Evolutionary conservation across 805 yeast species (phyloP), one percentile per base, ranked within the genome.

Genomic region (Yarrowia sp.): DNA sequence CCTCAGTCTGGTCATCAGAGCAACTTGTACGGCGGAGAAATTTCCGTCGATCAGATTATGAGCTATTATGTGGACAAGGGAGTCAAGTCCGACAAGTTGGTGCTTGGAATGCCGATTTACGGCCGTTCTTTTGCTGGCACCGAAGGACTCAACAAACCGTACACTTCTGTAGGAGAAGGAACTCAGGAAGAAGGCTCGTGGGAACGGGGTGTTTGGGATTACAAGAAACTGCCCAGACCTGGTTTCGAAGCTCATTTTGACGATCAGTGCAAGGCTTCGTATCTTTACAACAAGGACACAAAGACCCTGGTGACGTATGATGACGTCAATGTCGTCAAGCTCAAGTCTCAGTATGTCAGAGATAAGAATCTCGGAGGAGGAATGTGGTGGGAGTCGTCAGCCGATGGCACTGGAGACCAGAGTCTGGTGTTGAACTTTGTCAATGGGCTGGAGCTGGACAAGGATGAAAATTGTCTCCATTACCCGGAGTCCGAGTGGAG

Each of bases 361-460:
- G 71, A 76, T 20, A 76, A 79, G 8, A 73, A 79, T 0, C 78
- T 92, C 10, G 96, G 88, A 0, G 98, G 99, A 0, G 97, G 90
- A 0, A 87, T 95, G 86, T 93, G 91, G 88, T 94, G 98, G 98
- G 98, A 94, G 73, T 88, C 97, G 0, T 83, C 88, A 68, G 97
- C 58, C 3, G 58, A 52, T 9, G 33, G 17, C 0, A 8, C 14
- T 7, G 58, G 58, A 19, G 58, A 52, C 4, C 46, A 72, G 17
- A 73, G 75, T 19, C 53, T 74, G 17, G 68, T 76, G 9, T 47
- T 68, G 9, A 61, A 73, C 1, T 73, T 73, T 66, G 66, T 72
- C 1, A 20, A 66, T 2, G 49, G 38, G 1, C 7, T 72, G 14
- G 67, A 61, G 9, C 19, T 70, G 63, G 71, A 68, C 9, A 36